A percentile compares a stretch with the other conserved stretches of the same genome.
Conservation (phyloP, 2,329 filamentous ascomycete species). For the Thielaviopsis musarum region DNA sequence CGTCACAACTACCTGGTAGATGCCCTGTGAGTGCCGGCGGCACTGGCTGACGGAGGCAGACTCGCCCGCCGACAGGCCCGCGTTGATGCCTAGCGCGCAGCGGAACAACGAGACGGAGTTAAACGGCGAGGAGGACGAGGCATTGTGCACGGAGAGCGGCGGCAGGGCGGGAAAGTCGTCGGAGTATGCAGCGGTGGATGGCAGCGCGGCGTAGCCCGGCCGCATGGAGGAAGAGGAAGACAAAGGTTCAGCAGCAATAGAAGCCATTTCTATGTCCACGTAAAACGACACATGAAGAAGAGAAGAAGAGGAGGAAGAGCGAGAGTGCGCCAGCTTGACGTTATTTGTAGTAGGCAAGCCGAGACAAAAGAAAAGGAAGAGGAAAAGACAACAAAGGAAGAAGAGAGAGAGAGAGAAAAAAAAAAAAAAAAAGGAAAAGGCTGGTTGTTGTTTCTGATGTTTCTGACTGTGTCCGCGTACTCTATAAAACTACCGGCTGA, state of each 20-base stretch:
- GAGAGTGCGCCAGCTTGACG: not conserved
- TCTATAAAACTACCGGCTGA: not conserved
- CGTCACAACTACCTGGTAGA: constrained; percentile 1
- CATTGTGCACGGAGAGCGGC: not conserved
- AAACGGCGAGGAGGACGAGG: not conserved
- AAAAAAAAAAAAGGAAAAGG: too few relatives aligned
- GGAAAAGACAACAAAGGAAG: too few relatives aligned
- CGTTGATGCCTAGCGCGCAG: constrained; percentile 7
- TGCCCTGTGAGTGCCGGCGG: constrained; percentile 2
- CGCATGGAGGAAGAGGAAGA: not conserved
- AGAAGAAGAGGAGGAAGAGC: not conserved
- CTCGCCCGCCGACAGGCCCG: not conserved
- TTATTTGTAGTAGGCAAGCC: not conserved
- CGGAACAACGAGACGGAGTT: not conserved
- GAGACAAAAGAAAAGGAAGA: not conserved
- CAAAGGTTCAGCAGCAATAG: not conserved
- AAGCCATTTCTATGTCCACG: not conserved
- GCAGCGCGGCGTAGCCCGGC: not conserved
- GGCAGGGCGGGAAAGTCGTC: not conserved
- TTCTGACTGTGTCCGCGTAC: not conserved
- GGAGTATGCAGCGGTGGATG: not conserved
- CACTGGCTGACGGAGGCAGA: constrained; percentile 1
- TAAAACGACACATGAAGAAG: not conserved
- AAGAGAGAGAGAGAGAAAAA: too few relatives aligned
- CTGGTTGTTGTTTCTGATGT: not conserved